These are phyloP conservation scores for Agaricus subrufescens DNA, from an alignment of 768 basidiomycete species.

Conservation along the genomic window DNA sequence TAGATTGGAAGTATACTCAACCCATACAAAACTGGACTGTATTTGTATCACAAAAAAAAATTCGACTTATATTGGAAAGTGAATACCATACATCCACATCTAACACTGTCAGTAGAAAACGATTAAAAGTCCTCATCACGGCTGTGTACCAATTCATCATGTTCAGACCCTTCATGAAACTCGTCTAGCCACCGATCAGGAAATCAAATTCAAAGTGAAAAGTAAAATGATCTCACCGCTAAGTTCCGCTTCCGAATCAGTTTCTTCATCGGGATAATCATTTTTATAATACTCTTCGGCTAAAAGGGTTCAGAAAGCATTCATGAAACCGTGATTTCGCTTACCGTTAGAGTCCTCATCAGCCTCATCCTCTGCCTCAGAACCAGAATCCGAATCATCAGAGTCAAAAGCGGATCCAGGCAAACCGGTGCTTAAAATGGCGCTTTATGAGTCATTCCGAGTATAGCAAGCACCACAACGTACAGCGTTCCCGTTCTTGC, in stretches of 20 bases:
- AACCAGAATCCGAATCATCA: constrained; percentile 59
- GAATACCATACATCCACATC: constrained; percentile 3
- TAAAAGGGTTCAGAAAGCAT: constrained; percentile 20
- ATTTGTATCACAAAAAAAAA: neutral
- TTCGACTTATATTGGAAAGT: constrained; percentile 4
- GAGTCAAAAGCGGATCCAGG: constrained; percentile 51
- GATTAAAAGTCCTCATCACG: constrained; percentile 21
- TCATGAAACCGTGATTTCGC: constrained; percentile 10
- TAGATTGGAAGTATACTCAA: neutral
- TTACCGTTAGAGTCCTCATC: constrained; percentile 84
- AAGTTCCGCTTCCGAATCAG: constrained; percentile 32
- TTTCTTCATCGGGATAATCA: constrained; percentile 81
- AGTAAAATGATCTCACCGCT: constrained; percentile 26
- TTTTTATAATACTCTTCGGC: constrained; percentile 84
- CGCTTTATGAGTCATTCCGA: neutral
- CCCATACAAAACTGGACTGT: too few relatives aligned
- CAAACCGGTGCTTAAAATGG: constrained; percentile 53
- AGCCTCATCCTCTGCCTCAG: constrained; percentile 66
- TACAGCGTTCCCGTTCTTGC: constrained; percentile 59
- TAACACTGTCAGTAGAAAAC: neutral
- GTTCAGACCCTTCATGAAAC: constrained; percentile 52
- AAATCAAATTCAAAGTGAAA: neutral
- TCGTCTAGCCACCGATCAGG: constrained; percentile 35
- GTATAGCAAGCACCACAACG: constrained; percentile 16
- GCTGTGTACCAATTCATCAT: constrained; percentile 33